These are phyloP conservation scores for Calonectria naviculata DNA, from an alignment of 2,329 filamentous ascomycete genomes.

Conservation along the genomic window DNA sequence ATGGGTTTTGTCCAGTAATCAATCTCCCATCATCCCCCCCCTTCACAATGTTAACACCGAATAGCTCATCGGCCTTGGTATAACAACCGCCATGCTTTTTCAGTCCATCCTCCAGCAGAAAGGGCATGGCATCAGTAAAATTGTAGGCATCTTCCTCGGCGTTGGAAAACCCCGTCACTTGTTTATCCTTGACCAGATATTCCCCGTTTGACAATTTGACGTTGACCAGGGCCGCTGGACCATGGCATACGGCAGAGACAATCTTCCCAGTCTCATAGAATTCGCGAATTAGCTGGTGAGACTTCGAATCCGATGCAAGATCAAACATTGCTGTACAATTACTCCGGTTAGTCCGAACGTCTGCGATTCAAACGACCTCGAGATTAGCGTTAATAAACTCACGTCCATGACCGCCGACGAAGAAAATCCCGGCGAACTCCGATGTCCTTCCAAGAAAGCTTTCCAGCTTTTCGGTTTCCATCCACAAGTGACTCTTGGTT, in stretches of 20 bases:
- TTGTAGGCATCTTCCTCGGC: conserved; percentile 47
- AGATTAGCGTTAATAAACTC: not conserved
- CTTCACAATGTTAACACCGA: conserved; percentile 59
- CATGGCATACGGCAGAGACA: conserved; percentile 13
- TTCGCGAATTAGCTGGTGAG: conserved; percentile 1
- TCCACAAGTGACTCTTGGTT: not conserved
- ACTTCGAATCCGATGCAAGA: not conserved
- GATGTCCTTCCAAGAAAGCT: conserved; percentile 1
- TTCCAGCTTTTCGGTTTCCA: conserved; percentile 1
- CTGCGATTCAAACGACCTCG: not conserved
- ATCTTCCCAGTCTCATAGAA: conserved; percentile 16
- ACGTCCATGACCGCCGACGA: conserved; percentile 8
- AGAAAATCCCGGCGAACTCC: conserved; percentile 9
- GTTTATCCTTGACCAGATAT: not conserved
- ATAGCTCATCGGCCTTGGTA: conserved; percentile 62
- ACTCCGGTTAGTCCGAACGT: not conserved
- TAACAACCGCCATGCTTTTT: conserved; percentile 62
- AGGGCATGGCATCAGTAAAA: conserved; percentile 64
- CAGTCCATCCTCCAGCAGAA: conserved; percentile 65
- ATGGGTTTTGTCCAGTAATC: conserved; percentile 68
- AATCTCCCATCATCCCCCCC: conserved; percentile 52
- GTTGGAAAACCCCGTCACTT: conserved; percentile 14
- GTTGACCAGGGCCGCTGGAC: conserved; percentile 10
- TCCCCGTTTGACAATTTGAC: conserved; percentile 4
- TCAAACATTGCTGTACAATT: conserved; percentile 11